Evolutionary conservation across 1,284 basidiomycete genomes (phyloP), one percentile per base, ranked within the genome.

Genomic region (Pseudozyma flocculosa): DNA sequence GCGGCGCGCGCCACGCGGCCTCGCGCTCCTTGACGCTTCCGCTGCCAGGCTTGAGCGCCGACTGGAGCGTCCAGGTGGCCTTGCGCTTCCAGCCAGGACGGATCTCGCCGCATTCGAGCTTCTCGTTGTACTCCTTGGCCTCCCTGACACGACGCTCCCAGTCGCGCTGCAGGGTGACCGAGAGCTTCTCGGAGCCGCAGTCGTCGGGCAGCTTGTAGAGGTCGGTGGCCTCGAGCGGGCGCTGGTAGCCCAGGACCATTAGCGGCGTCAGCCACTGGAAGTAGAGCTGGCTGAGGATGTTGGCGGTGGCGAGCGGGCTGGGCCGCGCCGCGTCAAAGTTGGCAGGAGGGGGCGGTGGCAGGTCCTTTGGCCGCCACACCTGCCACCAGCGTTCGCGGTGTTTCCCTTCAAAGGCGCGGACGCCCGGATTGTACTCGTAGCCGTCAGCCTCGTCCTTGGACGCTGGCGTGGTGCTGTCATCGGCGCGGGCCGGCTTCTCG

Each of bases 211-310:
- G 84, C 75, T 85, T 87, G 83, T 88, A 93, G n/a, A 94, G 81
- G 78, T 95, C 92, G 0, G 86, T 80, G 0, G 87, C 85, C 75
- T 92, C 87, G 4, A 94, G 82, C 1, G 91, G 87, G 5, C 91
- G 84, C 15, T 85, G 83, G 75, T 88, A 90, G 10, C 87, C 87
- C 11, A 77, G 64, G 15, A 76, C 80, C 77, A 90, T 83, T 46
- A 91, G 80, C 2, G 86, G 84, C 0, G 85, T 86, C 46, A 93
- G 83, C 90, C 90, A 94, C 45, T 81, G 80, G 72, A 85, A 87
- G 48, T 83, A 83, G 37, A 86, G 61, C n/a, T 81, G 71, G 40
- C 80, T 83, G 68, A 84, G 81, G 75, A 81, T 81, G 54, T 78
- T 81, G 1, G 86, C 85, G 2, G 74, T 78, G 30, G 79, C 80